Percentiles rank a stretch among this genome's conserved stretches.
Conservation (phyloP, 2,329 filamentous ascomycete species). For the Didymella sp. region DNA sequence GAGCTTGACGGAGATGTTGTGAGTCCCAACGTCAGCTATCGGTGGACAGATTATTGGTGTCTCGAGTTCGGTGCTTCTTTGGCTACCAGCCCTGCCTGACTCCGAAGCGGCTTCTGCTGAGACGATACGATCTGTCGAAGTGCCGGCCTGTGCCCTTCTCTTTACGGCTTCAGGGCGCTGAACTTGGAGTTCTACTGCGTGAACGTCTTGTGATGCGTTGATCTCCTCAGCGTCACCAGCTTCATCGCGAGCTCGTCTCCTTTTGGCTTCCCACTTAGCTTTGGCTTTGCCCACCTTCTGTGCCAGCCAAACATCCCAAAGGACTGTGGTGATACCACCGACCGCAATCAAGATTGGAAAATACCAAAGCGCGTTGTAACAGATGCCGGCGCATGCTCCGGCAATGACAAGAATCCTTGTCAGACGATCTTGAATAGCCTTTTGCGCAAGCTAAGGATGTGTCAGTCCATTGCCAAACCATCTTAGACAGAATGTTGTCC, state of each 20-base stretch:
- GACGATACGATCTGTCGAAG: constrained; percentile 28
- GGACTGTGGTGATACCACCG: constrained; percentile 60
- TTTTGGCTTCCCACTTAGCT: constrained; percentile 28
- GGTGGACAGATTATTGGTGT: background rate
- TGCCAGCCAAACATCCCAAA: constrained; percentile 65
- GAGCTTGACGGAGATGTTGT: constrained; percentile 48
- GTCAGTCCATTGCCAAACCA: background rate
- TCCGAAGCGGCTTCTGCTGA: constrained; percentile 15
- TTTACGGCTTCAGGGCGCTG: constrained; percentile 31
- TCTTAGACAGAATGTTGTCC: background rate
- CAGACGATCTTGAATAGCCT: constrained; percentile 70
- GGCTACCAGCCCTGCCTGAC: constrained; percentile 11
- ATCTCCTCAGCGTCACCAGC: constrained; percentile 33
- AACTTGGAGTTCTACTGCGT: constrained; percentile 15
- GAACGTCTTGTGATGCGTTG: constrained; percentile 19
- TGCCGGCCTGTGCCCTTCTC: constrained; percentile 26
- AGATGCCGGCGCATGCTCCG: constrained; percentile 67
- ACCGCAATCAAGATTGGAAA: constrained; percentile 70
- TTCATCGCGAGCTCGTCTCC: constrained; percentile 26
- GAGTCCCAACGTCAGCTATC: constrained; percentile 35
- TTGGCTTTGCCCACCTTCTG: constrained; percentile 46
- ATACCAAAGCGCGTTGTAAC: constrained; percentile 78
- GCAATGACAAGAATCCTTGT: constrained; percentile 70
- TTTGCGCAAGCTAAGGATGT: constrained; percentile 63
- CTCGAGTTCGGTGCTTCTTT: constrained; percentile 5